phyloP scores from a whole-genome alignment of 768 basidiomycete genomes.

The Phaeotremella fagi region DNA sequence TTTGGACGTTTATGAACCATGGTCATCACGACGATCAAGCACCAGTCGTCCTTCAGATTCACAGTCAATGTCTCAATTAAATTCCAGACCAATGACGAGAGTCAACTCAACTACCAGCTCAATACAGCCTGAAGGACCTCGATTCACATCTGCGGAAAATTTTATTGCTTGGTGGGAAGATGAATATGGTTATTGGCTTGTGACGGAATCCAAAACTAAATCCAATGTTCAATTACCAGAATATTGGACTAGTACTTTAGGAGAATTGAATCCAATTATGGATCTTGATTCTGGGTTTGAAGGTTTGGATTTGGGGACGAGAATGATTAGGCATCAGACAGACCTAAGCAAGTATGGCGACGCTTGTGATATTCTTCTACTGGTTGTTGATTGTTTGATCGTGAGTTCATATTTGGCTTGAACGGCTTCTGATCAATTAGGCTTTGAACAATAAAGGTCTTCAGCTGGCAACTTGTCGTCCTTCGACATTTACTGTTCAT shows the following conservation, averaged over 20 bases:
- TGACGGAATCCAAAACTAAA: background rate
- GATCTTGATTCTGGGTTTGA: background rate
- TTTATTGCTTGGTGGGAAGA: conserved; percentile 31
- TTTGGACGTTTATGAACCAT: conserved; percentile 2
- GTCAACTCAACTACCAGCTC: background rate
- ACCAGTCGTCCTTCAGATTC: background rate
- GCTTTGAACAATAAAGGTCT: conserved; percentile 1
- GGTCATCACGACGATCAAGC: background rate
- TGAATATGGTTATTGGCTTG: conserved; percentile 16
- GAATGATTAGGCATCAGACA: background rate
- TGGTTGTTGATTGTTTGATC: conserved; percentile 11
- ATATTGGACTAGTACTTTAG: background rate
- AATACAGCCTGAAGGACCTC: background rate
- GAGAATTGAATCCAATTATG: background rate
- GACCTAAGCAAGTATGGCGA: background rate
- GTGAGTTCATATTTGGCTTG: conserved; percentile 8
- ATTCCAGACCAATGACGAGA: background rate
- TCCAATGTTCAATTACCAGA: background rate
- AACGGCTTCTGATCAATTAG: conserved; percentile 1
- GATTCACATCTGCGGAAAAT: background rate
- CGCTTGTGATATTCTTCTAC: conserved; percentile 6
- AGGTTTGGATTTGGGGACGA: background rate
- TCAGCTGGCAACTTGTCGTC: background rate
- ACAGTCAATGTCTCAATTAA: too few relatives aligned
- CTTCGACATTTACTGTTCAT: background rate